These are phyloP conservation scores for Pythium sp. DNA, from an alignment of 352 stramenopile genomes.

Conservation along the genomic window DNA sequence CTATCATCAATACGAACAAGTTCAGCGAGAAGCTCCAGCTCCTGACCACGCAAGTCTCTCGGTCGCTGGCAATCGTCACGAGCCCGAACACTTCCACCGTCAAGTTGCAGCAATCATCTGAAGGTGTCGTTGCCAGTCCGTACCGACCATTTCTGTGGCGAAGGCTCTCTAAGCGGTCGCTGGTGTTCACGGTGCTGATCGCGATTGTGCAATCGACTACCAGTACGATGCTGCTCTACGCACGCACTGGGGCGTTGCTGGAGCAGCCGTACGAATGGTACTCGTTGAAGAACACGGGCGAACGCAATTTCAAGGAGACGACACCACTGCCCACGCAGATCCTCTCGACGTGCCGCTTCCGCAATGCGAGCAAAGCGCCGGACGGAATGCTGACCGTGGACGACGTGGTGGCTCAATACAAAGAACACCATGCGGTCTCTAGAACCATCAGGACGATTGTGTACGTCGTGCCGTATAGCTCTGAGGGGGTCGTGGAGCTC, in stretches of 20 bases:
- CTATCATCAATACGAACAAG: neutral
- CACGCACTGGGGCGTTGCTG: conserved; percentile 43
- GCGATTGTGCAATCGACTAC: conserved; percentile 11
- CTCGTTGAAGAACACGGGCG: conserved; percentile 38
- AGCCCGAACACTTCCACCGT: too few relatives aligned
- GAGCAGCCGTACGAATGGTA: conserved; percentile 66
- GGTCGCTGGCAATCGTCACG: neutral
- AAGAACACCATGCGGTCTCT: neutral
- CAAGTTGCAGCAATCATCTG: too few relatives aligned
- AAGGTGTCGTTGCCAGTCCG: neutral
- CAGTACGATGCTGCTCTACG: conserved; percentile 40
- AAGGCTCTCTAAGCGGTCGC: conserved; percentile 21
- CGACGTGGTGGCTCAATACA: conserved; percentile 23
- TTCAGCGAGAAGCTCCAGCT: neutral
- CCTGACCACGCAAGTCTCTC: neutral
- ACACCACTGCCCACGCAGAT: conserved; percentile 32
- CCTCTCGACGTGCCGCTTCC: conserved; percentile 38
- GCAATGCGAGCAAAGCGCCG: conserved; percentile 21
- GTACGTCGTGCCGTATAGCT: conserved; percentile 50
- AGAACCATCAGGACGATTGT: conserved; percentile 22
- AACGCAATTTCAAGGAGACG: conserved; percentile 30
- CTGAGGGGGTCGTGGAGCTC: conserved; percentile 35
- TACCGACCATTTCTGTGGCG: conserved; percentile 19
- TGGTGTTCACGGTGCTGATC: conserved; percentile 20
- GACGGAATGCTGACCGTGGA: conserved; percentile 27